Percentiles rank a stretch among this genome's conserved stretches.
These are phyloP conservation scores for Alternaria ethzedia DNA, from an alignment of 2,329 filamentous ascomycete species.

Conservation along the genomic window DNA sequence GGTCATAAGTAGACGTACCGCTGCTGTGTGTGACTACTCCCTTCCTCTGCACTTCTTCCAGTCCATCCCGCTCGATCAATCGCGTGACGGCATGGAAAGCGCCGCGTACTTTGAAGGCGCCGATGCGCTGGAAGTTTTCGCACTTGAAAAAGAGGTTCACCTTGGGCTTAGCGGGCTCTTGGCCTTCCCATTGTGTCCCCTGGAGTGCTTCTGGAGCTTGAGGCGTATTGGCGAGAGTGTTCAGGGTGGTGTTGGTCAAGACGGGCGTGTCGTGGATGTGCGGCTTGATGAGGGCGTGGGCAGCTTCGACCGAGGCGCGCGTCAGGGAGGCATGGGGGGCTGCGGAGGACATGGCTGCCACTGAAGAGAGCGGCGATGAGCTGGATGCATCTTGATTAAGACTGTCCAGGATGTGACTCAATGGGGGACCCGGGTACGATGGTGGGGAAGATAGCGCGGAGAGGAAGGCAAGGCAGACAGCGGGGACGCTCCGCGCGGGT, in stretches of 20 bases:
- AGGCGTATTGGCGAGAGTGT: constrained; percentile 74
- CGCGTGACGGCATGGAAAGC: constrained; percentile 85
- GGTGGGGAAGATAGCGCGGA: neutral
- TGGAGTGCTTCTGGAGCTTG: constrained; percentile 61
- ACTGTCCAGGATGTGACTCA: neutral
- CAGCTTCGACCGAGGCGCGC: constrained; percentile 72
- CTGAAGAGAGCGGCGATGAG: neutral
- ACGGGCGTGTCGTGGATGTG: constrained; percentile 86
- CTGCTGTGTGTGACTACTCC: constrained; percentile 92
- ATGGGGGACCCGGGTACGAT: neutral
- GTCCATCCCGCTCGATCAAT: constrained; percentile 63
- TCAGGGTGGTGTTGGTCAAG: constrained; percentile 78
- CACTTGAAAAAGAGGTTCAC: constrained; percentile 91
- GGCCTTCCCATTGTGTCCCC: constrained; percentile 64
- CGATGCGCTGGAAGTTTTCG: constrained; percentile 89
- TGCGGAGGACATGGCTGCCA: neutral
- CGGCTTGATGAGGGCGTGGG: constrained; percentile 73
- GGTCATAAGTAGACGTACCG: constrained; percentile 58
- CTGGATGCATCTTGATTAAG: constrained; percentile 10
- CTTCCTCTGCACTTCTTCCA: constrained; percentile 57
- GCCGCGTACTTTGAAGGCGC: constrained; percentile 90
- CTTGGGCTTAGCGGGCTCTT: constrained; percentile 66
- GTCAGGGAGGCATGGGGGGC: constrained; percentile 65
- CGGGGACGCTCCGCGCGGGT: neutral
- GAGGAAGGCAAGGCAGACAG: neutral